A percentile compares a stretch with the other conserved stretches of the same genome.
Conservation (phyloP, 2,329 filamentous ascomycete genomes). For the Fusarium concolor region DNA sequence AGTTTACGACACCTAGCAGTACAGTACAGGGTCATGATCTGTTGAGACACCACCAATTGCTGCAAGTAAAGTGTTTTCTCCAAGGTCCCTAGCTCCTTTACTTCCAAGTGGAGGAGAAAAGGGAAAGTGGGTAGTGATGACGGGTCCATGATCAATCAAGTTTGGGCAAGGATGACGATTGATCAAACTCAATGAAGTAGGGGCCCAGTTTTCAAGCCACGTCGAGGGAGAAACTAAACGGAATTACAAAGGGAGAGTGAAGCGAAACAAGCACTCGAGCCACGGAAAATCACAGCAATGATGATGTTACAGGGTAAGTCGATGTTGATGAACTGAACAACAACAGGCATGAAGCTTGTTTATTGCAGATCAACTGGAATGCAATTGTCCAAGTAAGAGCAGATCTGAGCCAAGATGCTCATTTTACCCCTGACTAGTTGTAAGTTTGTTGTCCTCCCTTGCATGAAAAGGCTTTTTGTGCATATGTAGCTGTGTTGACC, state of each 20-base stretch:
- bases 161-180: slow-evolving; percentile 16
- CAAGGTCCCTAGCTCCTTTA: slow-evolving; percentile 5
- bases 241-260: slow-evolving; percentile 27
- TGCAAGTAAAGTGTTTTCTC: slow-evolving; percentile 40
- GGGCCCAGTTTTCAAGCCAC: slow-evolving; percentile 26
- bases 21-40: no score
- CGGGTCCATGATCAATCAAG: slow-evolving; percentile 29
- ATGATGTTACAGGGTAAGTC: slow-evolving; percentile 19
- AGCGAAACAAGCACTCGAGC: slow-evolving; percentile 28
- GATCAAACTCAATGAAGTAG: not conserved
- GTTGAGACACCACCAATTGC: not conserved
- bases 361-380: slow-evolving; percentile 20
- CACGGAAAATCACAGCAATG: not conserved
- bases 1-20: not conserved
- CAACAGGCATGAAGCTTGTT: slow-evolving; percentile 14
- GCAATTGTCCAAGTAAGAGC: not conserved
- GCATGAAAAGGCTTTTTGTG: not conserved
- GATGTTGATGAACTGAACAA: not conserved
- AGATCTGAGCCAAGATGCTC: not conserved
- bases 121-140: slow-evolving; percentile 31
- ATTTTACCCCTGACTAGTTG: slow-evolving; percentile 21
- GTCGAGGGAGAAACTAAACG: slow-evolving; percentile 24
- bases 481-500: slow-evolving; percentile 12
- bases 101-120: slow-evolving; percentile 26
- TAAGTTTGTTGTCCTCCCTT: not conserved